Evolutionary conservation across 805 yeast genomes (phyloP).

Genomic region (Maudiozyma serrabonitensis): DNA sequence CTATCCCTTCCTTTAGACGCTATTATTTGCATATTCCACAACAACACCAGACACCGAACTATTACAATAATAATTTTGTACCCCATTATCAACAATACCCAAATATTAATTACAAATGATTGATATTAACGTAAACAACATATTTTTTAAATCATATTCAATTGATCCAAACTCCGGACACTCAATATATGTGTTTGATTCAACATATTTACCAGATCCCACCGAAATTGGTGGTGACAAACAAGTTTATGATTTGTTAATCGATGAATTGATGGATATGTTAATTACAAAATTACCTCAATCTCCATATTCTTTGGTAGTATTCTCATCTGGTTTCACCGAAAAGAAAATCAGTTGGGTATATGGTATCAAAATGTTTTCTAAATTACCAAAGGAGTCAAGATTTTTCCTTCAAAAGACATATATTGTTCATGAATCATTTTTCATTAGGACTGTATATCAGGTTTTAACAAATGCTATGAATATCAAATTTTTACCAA

Average conservation of each 20-base stretch:
- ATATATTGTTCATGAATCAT: conserved; percentile 80
- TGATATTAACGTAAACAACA: conserved; percentile 31
- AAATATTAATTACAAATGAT: conserved; percentile 10
- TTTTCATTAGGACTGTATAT: conserved; percentile 74
- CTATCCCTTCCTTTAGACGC: too few relatives aligned
- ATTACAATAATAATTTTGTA: not conserved
- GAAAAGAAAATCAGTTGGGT: conserved; percentile 45
- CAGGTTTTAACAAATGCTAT: conserved; percentile 60
- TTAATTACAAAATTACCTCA: conserved; percentile 50
- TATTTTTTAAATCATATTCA: conserved; percentile 50
- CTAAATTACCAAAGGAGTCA: conserved; percentile 46
- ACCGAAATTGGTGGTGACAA: conserved; percentile 31
- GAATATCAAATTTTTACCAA: conserved; percentile 35
- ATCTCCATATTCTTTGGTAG: conserved; percentile 53
- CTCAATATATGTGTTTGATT: conserved; percentile 76
- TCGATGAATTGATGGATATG: conserved; percentile 47
- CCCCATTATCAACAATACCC: not conserved
- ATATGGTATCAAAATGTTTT: conserved; percentile 55
- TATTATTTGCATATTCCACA: too few relatives aligned
- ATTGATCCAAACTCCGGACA: conserved; percentile 56
- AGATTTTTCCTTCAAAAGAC: conserved; percentile 49
- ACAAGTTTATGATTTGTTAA: conserved; percentile 29
- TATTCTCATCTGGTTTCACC: conserved; percentile 77
- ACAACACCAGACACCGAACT: not conserved
- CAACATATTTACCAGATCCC: conserved; percentile 65